phyloP scores from a whole-genome alignment of 2,329 filamentous ascomycete genomes.

The Monilinia aucupariae region DNA sequence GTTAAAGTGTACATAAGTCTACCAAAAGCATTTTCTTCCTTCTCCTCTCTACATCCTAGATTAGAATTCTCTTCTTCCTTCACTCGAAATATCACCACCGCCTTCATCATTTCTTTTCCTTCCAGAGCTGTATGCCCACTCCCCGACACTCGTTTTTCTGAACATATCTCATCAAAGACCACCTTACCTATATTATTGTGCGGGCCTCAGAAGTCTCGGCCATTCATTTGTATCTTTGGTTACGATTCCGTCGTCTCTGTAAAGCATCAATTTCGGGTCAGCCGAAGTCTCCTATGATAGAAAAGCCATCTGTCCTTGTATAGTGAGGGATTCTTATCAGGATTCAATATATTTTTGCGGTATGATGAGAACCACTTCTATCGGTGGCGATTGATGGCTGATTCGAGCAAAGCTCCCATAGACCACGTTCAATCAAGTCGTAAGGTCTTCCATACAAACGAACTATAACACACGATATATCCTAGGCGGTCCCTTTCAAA shows the following conservation, averaged over 20 bases:
- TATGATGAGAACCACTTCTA: neutral
- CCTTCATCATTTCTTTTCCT: slow-evolving; percentile 13
- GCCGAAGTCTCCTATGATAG: neutral
- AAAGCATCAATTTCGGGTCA: neutral
- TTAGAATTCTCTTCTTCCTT: neutral
- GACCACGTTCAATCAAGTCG: neutral
- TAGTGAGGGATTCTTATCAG: neutral
- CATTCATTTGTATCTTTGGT: neutral
- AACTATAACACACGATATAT: neutral
- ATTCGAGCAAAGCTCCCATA: neutral
- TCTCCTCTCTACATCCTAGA: neutral
- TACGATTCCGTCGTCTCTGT: neutral
- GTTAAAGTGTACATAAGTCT: slow-evolving; percentile 4
- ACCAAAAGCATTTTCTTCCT: neutral
- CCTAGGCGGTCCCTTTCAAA: neutral
- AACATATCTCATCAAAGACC: neutral
- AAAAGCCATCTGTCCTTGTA: slow-evolving; percentile 1
- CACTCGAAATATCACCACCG: slow-evolving; percentile 6
- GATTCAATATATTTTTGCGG: neutral
- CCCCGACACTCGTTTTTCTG: slow-evolving; percentile 16
- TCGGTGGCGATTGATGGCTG: neutral
- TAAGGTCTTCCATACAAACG: neutral
- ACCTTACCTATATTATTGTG: neutral
- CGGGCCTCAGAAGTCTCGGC: neutral
- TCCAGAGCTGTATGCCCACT: neutral